Evolutionary conservation across 805 yeast species (phyloP).

Genomic region (Candida dajiaensis): DNA sequence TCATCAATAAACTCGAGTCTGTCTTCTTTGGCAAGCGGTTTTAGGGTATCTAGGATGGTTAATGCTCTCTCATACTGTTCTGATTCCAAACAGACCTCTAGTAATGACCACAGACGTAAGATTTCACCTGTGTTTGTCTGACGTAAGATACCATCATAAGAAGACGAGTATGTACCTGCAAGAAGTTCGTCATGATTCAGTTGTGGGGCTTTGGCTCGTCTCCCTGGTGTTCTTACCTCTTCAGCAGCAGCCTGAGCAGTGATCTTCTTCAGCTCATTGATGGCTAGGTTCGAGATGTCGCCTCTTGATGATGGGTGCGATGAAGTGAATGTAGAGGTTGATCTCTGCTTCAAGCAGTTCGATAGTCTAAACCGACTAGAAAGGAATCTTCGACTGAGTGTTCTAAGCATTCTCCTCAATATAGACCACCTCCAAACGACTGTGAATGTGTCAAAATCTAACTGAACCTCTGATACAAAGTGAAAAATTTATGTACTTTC

Average conservation of each 20-base stretch:
- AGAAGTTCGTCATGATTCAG: constrained; percentile 8
- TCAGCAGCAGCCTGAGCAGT: not conserved
- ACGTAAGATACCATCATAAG: constrained; percentile 17
- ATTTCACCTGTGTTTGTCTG: constrained; percentile 43
- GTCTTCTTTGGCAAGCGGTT: constrained; percentile 37
- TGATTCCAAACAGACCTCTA: constrained; percentile 72
- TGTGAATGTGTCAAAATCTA: not conserved
- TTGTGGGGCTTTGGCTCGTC: not conserved
- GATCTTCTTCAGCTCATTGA: constrained; percentile 3
- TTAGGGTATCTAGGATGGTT: constrained; percentile 55
- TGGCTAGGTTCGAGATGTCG: constrained; percentile 1
- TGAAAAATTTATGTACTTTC: not conserved
- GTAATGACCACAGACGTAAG: constrained; percentile 65
- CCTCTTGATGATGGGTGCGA: constrained; percentile 1
- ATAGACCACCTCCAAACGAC: not conserved
- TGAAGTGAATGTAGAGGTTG: constrained; percentile 2
- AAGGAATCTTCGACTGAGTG: not conserved
- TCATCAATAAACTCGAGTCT: constrained; percentile 53
- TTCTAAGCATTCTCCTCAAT: not conserved
- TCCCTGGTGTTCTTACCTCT: not conserved
- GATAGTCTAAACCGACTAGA: not conserved
- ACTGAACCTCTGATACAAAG: not conserved
- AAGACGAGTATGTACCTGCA: constrained; percentile 16
- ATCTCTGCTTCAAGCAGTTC: not conserved
- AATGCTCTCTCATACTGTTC: constrained; percentile 66